Base-by-base conservation (phyloP, 2,329 filamentous ascomycete genomes). In the Pseudogymnoascus pannorum region DNA sequence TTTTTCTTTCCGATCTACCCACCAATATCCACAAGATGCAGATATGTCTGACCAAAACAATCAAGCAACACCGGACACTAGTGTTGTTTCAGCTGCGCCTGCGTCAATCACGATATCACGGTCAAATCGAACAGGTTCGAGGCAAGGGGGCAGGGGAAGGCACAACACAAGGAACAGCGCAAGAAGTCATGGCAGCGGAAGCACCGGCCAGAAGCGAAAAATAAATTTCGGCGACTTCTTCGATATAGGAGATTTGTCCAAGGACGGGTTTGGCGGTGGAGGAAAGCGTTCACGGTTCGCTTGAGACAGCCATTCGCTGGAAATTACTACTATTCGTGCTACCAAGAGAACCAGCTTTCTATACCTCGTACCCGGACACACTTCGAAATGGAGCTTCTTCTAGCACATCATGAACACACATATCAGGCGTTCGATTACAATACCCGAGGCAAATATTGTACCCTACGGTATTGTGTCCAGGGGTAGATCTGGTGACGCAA, bases 191-290 rank as follows among this genome's bases (percentile, higher is more conserved):
- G 42, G 14, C 22, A 60, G 64, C 29, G 38, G 64, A 20, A 65
- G 38, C 6, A 63, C 67, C 3, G 89, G 89, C 1, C 81, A 85
- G 67, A 93, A 93, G 73, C 81, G 89, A 42, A 83, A 88, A 68
- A 81, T 90, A 67, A 87, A 89, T 67, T 82, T 89, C 68, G 83
- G 85, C 22, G 89, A 92, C 69, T 86, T 91, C 60, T 92, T 92
- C 70, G 88, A 91, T 69, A 76, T 89, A 6, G 83, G 84, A 60
- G 85, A 83, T 65, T 72, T 88, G 58, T 82, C 82, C 44, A 87
- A 87, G 69, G 87, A 90, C 62, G 64, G 64, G n/a, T 68, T 67
- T 66, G 70, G 70, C 57, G 70, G 72, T 20, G 59, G 59, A 2
- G 71, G 71, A 51, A 73, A 73, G 65, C 68, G 72, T 42, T 70